A percentile compares a stretch with the other conserved stretches of the same genome.
Evolutionary conservation across 306 rosid species (phyloP).

Genomic region (Vigna radiata): DNA sequence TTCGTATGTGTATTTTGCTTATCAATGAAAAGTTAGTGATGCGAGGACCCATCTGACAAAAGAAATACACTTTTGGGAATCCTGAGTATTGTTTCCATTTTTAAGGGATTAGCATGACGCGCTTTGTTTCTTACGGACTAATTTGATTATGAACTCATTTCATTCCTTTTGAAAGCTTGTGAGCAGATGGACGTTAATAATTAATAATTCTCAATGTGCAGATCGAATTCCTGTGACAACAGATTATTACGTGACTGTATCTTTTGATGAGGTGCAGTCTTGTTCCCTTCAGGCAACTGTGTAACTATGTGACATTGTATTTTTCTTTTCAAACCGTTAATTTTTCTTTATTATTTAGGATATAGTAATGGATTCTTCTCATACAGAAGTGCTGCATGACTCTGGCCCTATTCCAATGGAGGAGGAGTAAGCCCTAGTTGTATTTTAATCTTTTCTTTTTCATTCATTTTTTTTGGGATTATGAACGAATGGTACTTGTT

Average conservation of each 20-base stretch:
- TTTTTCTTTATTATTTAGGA: constrained; percentile 54
- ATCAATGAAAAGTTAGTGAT: neutral
- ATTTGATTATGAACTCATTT: neutral
- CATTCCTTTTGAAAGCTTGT: neutral
- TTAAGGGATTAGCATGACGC: neutral
- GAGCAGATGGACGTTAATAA: neutral
- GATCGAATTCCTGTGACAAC: constrained; percentile 61
- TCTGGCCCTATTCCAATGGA: constrained; percentile 49
- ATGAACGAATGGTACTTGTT: constrained; percentile 28
- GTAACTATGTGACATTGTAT: neutral
- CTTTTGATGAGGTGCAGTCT: constrained; percentile 72
- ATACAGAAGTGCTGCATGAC: constrained; percentile 45
- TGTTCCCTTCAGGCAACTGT: neutral
- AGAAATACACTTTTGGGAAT: neutral
- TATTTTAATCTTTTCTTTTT: constrained; percentile 3
- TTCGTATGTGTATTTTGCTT: neutral
- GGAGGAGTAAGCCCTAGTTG: constrained; percentile 61
- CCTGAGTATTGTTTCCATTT: neutral
- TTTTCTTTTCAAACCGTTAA: neutral
- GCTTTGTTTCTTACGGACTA: neutral
- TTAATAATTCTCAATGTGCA: constrained; percentile 46
- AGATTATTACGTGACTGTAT: constrained; percentile 57
- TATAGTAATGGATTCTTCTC: constrained; percentile 42
- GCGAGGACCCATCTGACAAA: neutral
- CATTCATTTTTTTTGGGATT: neutral